phyloP scores from a whole-genome alignment of 2,329 filamentous ascomycete genomes.

The Alternaria sp. region DNA sequence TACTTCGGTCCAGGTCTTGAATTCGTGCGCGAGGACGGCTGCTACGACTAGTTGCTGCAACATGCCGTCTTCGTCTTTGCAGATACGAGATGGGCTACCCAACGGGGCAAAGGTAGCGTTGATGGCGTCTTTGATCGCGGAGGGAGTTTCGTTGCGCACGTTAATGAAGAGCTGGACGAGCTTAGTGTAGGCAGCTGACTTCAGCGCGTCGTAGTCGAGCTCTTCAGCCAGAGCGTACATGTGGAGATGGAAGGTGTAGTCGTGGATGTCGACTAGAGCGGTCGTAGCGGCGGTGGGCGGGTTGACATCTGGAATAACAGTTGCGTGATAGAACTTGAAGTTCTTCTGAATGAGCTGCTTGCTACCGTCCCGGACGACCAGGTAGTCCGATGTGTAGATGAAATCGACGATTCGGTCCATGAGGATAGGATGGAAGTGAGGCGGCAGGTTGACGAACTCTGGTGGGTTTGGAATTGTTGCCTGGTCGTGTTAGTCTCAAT shows the following conservation, averaged over 20 bases:
- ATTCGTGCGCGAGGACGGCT: not conserved
- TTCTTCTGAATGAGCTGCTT: not conserved
- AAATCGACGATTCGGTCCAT: constrained; percentile 18
- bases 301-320: not conserved
- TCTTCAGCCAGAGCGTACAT: constrained; percentile 18
- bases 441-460: constrained; percentile 2
- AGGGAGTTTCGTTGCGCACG: not conserved
- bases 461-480: not conserved
- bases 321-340: constrained; percentile 3
- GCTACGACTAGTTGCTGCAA: constrained; percentile 7
- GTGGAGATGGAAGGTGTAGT: constrained; percentile 11
- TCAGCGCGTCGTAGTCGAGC: constrained; percentile 11
- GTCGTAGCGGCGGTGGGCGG: not conserved
- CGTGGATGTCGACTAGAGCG: constrained; percentile 1
- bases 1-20: not conserved
- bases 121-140: not conserved
- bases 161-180: not conserved
- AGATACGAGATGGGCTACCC: not conserved
- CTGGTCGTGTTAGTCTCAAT: not conserved
- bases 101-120: not conserved
- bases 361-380: not conserved
- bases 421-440: constrained; percentile 12
- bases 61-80: constrained; percentile 3
- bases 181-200: not conserved
- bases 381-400: constrained; percentile 20